Evolutionary conservation across 1,284 basidiomycete genomes (phyloP), one percentile per base, ranked within the genome.

Genomic region (Rhizoctonia solani): DNA sequence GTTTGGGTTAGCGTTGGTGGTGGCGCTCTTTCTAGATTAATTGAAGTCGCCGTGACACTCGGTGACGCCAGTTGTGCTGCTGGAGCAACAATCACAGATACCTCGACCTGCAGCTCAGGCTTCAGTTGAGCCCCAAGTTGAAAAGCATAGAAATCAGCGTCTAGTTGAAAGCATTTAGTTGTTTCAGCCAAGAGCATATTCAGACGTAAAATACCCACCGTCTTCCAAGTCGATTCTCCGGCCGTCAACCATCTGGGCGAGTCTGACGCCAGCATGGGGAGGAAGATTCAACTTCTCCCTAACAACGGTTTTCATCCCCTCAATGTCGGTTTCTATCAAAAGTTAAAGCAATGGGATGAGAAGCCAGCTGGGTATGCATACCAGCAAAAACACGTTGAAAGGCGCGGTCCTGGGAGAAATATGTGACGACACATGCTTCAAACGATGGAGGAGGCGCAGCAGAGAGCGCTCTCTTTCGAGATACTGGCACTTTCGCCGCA

Each of bases 311-410:
- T 82, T 84, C 70, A 85, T 80, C 59, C 84, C 83, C 4, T 80
- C 77, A 37, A 90, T 63, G 32, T 63, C 47, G 2, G 58, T 50
- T 19, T 63, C 58, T 63, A 29, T 21, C 78, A 19, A 86, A 84
- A 19, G 78, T 76, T 70, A 89, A 89, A 90, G 72, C 37, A 50
- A 69, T 69, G 66, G 55, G 68, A 14, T 19, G 37, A 44, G 46
- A 42, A n/a, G 46, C 46, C 66, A 66, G n/a, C n/a, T n/a, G n/a
- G n/a, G n/a, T 61, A 21, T 59, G 53, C 58, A 58, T 73, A 87
- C 88, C 87, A 79, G 82, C 85, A 71, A 89, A 83, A n/a, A 88
- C 75, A 66, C 86, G 79, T 53, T 87, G 86, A 74, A 89, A 88
- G 5, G 80, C 81, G 69, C 83, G 79, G 21, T 74, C 74, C 32